phyloP scores from a whole-genome alignment of 2,329 filamentous ascomycete species.

The Lachnellula cervina region DNA sequence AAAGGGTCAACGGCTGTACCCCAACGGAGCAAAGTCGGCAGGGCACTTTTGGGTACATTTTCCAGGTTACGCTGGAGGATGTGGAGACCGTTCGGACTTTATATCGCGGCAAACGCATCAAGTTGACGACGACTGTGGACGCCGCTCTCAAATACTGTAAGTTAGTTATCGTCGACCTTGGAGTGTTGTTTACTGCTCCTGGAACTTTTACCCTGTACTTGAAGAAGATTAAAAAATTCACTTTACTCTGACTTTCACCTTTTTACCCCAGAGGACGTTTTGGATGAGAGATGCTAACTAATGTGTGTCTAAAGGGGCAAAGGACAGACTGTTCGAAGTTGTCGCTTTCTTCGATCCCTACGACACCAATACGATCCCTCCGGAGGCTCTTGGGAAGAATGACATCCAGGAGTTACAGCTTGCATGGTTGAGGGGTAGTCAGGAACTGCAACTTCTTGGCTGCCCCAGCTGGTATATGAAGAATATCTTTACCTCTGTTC shows the following conservation, averaged over 20 bases:
- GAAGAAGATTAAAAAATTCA: too few species aligned
- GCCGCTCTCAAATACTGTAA: not conserved
- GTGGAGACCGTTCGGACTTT: not conserved
- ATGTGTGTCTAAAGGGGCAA: not conserved
- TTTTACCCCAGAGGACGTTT: too few species aligned
- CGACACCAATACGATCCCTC: not conserved
- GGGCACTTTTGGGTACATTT: not conserved
- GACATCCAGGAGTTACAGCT: too few species aligned
- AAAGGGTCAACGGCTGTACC: not conserved
- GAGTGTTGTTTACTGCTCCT: too few species aligned
- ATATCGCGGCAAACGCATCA: not conserved
- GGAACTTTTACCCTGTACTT: too few species aligned
- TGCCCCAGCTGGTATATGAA: too few species aligned
- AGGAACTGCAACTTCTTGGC: not conserved
- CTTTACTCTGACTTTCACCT: too few species aligned
- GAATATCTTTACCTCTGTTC: not conserved
- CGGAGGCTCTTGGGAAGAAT: not conserved
- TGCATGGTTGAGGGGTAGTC: not conserved
- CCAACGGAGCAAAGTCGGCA: not conserved
- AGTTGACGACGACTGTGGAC: not conserved
- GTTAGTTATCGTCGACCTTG: too few species aligned
- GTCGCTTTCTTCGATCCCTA: not conserved
- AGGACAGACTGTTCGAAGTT: not conserved
- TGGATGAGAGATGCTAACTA: too few species aligned
- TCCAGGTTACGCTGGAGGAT: not conserved